phyloP scores from a whole-genome alignment of 768 basidiomycete species.

The Hirschioporus abietinus region DNA sequence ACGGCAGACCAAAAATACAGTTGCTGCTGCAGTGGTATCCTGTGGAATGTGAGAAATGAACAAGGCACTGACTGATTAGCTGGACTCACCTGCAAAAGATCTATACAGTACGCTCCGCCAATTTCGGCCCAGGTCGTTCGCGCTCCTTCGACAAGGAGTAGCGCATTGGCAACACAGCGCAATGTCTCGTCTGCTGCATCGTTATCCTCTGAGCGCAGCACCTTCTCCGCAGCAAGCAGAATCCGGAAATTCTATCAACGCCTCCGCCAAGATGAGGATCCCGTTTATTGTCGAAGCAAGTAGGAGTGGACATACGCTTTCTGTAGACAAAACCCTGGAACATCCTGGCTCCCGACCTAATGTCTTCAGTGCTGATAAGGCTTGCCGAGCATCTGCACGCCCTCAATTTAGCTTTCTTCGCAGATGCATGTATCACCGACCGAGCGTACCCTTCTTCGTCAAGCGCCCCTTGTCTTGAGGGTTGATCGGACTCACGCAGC shows the following conservation, averaged over 20 bases:
- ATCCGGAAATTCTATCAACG: slow-evolving; percentile 43
- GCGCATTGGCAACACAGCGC: slow-evolving; percentile 72
- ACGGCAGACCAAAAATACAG: slow-evolving; percentile 68
- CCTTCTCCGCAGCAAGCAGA: slow-evolving; percentile 45
- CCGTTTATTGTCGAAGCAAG: not conserved
- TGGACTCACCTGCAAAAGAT: slow-evolving; percentile 52
- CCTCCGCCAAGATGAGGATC: not conserved
- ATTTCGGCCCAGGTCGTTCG: slow-evolving; percentile 59
- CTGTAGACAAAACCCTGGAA: slow-evolving; percentile 52
- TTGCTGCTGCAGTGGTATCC: slow-evolving; percentile 59
- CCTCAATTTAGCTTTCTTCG: slow-evolving; percentile 9
- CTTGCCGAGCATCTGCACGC: slow-evolving; percentile 57
- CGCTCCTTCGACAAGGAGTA: slow-evolving; percentile 62
- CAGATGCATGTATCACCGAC: slow-evolving; percentile 8
- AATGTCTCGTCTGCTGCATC: slow-evolving; percentile 67
- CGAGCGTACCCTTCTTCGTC: slow-evolving; percentile 46
- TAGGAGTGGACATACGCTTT: slow-evolving; percentile 21
- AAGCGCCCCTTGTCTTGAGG: slow-evolving; percentile 40
- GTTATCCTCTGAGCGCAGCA: slow-evolving; percentile 45
- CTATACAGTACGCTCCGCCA: slow-evolving; percentile 48
- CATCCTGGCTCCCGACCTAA: slow-evolving; percentile 68
- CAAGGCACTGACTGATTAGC: not conserved
- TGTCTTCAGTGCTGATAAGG: slow-evolving; percentile 67
- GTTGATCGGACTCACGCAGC: slow-evolving; percentile 20
- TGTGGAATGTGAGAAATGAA: slow-evolving; percentile 21